Percentiles rank a stretch among this genome's conserved stretches.
phyloP scores from a whole-genome alignment of 257 asterid genomes.

The Solanum pennellii region DNA sequence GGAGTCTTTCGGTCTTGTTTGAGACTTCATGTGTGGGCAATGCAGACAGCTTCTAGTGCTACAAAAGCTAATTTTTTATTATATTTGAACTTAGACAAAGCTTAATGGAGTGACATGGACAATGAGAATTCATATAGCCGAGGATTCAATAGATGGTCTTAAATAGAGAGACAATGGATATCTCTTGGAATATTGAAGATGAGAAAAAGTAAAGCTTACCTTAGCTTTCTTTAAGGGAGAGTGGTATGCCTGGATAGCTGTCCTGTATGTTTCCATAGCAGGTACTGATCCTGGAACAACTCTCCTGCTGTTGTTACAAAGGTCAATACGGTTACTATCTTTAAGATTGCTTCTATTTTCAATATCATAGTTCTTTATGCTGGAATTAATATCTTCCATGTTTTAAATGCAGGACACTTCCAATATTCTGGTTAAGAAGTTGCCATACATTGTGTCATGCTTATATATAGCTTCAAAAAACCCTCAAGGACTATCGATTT shows the following conservation, averaged over 20 bases:
- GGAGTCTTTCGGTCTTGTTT: not conserved
- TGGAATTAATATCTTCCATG: not conserved
- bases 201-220: constrained; percentile 2
- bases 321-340: not conserved
- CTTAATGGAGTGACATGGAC: not conserved
- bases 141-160: not conserved
- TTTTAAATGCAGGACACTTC: not conserved
- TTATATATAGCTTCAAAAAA: not conserved
- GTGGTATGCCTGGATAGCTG: constrained; percentile 16
- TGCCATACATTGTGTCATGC: not conserved
- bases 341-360: constrained; percentile 1
- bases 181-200: not conserved
- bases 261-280: constrained; percentile 12
- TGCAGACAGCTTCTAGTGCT: not conserved
- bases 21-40: not conserved
- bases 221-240: constrained; percentile 12
- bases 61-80: not conserved
- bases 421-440: not conserved
- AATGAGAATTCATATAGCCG: not conserved
- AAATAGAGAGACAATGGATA: not conserved
- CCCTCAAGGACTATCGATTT: not conserved
- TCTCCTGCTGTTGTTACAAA: not conserved
- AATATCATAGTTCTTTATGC: not conserved
- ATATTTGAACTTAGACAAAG: not conserved
- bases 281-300: not conserved